Evolutionary conservation across 768 basidiomycete genomes (phyloP), one percentile per base, ranked within the genome.

Genomic region (Hortiboletus campestris): DNA sequence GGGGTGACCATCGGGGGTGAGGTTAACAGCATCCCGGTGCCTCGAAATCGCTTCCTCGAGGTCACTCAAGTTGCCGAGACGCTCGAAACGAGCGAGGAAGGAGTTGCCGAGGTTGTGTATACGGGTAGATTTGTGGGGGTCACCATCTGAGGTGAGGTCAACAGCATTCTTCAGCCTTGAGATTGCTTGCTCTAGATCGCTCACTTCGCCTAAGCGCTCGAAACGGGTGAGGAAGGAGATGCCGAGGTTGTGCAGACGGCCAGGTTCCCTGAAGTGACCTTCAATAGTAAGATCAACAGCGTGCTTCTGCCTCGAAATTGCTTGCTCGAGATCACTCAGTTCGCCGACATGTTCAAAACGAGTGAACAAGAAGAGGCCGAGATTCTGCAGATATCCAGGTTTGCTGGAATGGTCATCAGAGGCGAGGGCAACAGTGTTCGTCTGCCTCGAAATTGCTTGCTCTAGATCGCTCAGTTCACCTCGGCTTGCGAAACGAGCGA

Each of bases 1-100:
- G 9, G 38, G 49, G 39, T 51, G 49, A 13, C 22, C 44, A 9
- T 56, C 55, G 14, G 49, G 45, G 36, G 32, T 51, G 6, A 56
- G 38, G 13, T 40, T 4, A 17, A 51, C 34, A 16, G 44, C 55
- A 10, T 56, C 19, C 9, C 6, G 2, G 20, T 36, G 34, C 13
- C 14, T 31, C 11, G 16, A 17, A 6, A 51, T 40, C 17, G 55
- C 49, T 25, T 46, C 36, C 29, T 51, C 44, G 2, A 56, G 9
- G 44, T 56, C 55, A 32, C 2, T 25, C 9, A 28, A 8, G 7
- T 38, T n/a, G 4, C n/a, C 36, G 13, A 34, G 38, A 17, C 7
- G 38, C 22, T 51, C 36, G 44, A 50, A 56, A 17, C 55, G 55
- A 34, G 49, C 25, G 17, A 51, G 29, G 35, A 49, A 20, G 4